These are phyloP conservation scores for Westerdykella aurantiaca DNA, from an alignment of 2,329 filamentous ascomycete genomes.

Conservation along the genomic window DNA sequence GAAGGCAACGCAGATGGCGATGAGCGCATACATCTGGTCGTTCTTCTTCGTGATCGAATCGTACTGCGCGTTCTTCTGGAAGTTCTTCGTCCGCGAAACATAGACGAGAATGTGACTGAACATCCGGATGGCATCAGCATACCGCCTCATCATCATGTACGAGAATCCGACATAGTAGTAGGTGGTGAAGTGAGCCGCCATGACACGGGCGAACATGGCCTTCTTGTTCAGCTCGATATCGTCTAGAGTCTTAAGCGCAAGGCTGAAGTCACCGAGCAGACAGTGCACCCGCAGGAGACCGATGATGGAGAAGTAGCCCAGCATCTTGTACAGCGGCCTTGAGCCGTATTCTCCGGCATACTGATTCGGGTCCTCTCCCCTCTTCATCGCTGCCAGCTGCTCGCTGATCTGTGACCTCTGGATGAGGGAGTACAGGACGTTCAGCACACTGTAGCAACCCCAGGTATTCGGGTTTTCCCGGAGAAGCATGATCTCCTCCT, in stretches of 20 bases:
- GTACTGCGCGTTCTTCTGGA: constrained; percentile 98
- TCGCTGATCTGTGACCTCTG: constrained; percentile 97
- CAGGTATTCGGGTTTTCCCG: constrained; percentile 97
- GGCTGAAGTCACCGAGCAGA: constrained; percentile 92
- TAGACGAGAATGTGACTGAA: constrained; percentile 99
- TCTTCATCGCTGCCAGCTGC: constrained; percentile 90
- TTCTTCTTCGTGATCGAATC: constrained; percentile 99
- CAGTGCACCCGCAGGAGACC: constrained; percentile 94
- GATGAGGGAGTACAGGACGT: constrained; percentile 98
- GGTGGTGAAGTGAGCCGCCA: constrained; percentile 98
- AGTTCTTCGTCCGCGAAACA: constrained; percentile 98
- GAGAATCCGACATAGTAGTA: constrained; percentile 99
- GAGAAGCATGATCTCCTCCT: constrained; percentile 86
- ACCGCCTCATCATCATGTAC: constrained; percentile 99
- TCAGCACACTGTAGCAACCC: constrained; percentile 99
- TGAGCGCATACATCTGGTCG: constrained; percentile 98
- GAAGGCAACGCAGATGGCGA: constrained; percentile 98
- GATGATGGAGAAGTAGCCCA: constrained; percentile 99
- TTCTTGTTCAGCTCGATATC: constrained; percentile 99
- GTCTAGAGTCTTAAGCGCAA: constrained; percentile 96
- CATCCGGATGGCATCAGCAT: constrained; percentile 98
- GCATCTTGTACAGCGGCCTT: constrained; percentile 93
- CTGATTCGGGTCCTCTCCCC: constrained; percentile 78
- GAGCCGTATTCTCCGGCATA: constrained; percentile 94
- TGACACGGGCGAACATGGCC: constrained; percentile 98